These are phyloP conservation scores for Termitomyces sp. DNA, from an alignment of 768 basidiomycete genomes.

Conservation along the genomic window DNA sequence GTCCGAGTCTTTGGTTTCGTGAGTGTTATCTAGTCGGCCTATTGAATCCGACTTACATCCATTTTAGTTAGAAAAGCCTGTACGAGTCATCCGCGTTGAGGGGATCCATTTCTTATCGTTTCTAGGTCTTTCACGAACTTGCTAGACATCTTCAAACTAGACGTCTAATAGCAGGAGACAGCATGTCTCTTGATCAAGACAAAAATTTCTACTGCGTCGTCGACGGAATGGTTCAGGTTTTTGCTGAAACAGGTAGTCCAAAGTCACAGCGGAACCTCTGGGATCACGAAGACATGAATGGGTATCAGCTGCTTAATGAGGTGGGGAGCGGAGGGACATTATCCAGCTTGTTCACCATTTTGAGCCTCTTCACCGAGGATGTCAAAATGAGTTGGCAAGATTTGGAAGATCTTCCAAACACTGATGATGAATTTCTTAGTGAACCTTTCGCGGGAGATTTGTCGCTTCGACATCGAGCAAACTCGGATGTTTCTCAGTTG, in stretches of 20 bases:
- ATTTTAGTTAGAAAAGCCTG: constrained; percentile 80
- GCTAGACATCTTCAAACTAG: constrained; percentile 94
- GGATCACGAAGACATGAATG: constrained; percentile 89
- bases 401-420: constrained; percentile 38
- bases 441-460: constrained; percentile 20
- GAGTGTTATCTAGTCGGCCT: constrained; percentile 19
- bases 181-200: constrained; percentile 84
- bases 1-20: constrained; percentile 97
- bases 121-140: constrained; percentile 92
- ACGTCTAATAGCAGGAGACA: constrained; percentile 94
- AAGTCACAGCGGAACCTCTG: constrained; percentile 53
- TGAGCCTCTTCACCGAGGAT: constrained; percentile 94
- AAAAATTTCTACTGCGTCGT: constrained; percentile 98
- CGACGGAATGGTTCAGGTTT: constrained; percentile 96
- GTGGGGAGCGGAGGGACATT: constrained; percentile 94
- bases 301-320: constrained; percentile 94
- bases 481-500: constrained; percentile 66
- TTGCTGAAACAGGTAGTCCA: constrained; percentile 60
- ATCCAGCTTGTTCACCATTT: constrained; percentile 94
- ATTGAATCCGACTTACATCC: constrained; percentile 1
- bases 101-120: background rate
- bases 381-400: constrained; percentile 89
- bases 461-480: constrained; percentile 34
- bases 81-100: constrained; percentile 30
- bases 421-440: constrained; percentile 23